phyloP scores from a whole-genome alignment of 2,329 filamentous ascomycete species.

The Monosporascus sp. region DNA sequence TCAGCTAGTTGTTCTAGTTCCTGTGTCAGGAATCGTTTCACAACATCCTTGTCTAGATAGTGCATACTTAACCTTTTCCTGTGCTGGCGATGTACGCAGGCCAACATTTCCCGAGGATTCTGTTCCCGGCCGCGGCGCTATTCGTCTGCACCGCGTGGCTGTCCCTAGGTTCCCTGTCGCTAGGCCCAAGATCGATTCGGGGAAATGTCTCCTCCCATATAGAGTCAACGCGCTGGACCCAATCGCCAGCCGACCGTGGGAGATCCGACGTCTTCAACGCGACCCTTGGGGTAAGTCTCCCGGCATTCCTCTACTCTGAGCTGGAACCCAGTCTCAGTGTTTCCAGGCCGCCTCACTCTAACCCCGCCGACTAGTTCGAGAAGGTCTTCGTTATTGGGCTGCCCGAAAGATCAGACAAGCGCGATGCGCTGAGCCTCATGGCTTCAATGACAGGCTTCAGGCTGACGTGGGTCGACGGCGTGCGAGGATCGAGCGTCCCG shows the following conservation, averaged over 20 bases:
- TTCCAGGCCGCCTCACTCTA: background rate
- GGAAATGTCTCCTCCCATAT: constrained; percentile 4
- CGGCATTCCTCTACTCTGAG: background rate
- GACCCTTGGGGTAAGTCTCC: constrained; percentile 11
- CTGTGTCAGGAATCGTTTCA: too few species aligned
- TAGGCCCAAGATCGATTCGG: constrained; percentile 5
- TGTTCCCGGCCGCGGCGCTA: constrained; percentile 3
- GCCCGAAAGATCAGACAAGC: constrained; percentile 39
- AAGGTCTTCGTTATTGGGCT: constrained; percentile 40
- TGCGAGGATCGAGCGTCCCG: constrained; percentile 29
- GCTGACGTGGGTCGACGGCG: constrained; percentile 36
- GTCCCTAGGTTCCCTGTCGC: constrained; percentile 3
- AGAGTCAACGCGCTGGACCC: constrained; percentile 1
- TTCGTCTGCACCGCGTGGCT: constrained; percentile 5
- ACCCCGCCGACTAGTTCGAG: constrained; percentile 25
- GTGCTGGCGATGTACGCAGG: too few species aligned
- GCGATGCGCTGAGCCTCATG: constrained; percentile 38
- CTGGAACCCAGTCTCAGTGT: background rate
- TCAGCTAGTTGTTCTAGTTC: too few species aligned
- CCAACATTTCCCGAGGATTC: background rate
- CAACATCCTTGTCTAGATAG: too few species aligned
- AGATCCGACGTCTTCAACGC: constrained; percentile 11
- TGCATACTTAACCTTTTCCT: too few species aligned
- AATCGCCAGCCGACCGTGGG: constrained; percentile 1
- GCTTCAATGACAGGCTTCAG: constrained; percentile 35